Base-by-base conservation (phyloP, 129 eudicot genomes). In the Tagetes erecta region DNA sequence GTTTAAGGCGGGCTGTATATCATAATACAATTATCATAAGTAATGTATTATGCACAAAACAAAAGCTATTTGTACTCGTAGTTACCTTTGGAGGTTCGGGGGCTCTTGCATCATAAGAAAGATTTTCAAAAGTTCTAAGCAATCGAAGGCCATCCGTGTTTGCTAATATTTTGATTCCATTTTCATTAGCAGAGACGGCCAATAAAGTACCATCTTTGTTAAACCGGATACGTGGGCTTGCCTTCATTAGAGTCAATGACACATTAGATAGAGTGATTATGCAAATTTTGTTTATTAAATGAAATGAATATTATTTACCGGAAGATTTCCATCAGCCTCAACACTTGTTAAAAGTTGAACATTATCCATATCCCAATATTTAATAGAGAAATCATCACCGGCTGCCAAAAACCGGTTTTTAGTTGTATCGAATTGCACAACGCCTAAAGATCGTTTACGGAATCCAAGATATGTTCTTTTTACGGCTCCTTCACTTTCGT, bases 1-100 rank as follows among this genome's bases (percentile, higher is more conserved):
- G 77, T 84, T 89, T 64, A 87, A 76, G 11, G 86, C 65, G 44
- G 97, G 94, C 97, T 92, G 86, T 64, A 80, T 62, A 8, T 57
- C 39, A 59, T 59, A 52, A 50, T 64, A 33, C 31, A 53, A 66
- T 13, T 7, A 2, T 52, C 50, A 31, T 6, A 71, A 41, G 12
- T 73, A 2, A 5, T n/a, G 44, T 11, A 49, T 11, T 10, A 71
- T 49, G 59, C 35, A 53, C 47, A 40, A 47, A 46, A n/a, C 0
- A n/a, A 38, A 34, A 8, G n/a, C 5, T 6, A 42, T 2, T 36
- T 47, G 44, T 34, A 40, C 9, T 36, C 7, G 5, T 11, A 35
- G 11, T 41, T 84, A 92, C 98, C 96, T 89, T 92, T 7, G 85
- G 63, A 59, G 95, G 47, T 71, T 81, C 84, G 12, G 70, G 42